A percentile compares a stretch with the other conserved stretches of the same genome.
Evolutionary conservation across 2,329 filamentous ascomycete species (phyloP).

Genomic region (Aspergillus tamarii): DNA sequence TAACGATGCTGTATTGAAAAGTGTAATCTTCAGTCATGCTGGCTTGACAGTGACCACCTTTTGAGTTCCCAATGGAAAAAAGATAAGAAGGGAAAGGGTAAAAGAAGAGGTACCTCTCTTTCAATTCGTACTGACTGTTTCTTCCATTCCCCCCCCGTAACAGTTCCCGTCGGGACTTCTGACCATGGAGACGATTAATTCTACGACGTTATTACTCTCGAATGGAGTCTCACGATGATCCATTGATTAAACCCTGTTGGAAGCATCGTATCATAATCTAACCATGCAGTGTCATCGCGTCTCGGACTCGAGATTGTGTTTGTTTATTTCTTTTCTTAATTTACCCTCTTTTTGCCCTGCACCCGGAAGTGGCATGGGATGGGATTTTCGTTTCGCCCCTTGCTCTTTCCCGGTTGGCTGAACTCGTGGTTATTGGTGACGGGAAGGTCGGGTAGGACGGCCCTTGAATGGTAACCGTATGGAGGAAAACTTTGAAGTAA

Average conservation of each 20-base stretch:
- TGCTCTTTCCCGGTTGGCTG: conserved; percentile 22
- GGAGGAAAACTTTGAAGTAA: conserved; percentile 1
- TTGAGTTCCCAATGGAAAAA: not conserved
- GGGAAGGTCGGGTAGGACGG: conserved; percentile 22
- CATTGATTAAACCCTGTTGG: not conserved
- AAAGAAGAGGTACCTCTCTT: not conserved
- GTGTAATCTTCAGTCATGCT: not conserved
- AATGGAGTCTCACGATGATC: not conserved
- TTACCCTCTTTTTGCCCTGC: conserved; percentile 20
- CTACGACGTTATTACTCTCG: not conserved
- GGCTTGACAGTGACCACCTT: not conserved
- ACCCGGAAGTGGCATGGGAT: conserved; percentile 17
- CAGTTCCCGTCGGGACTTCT: not conserved
- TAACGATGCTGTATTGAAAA: not conserved
- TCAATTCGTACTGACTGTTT: not conserved
- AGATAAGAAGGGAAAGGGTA: not conserved
- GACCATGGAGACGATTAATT: not conserved
- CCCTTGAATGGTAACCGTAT: conserved; percentile 14
- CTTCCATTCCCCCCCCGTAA: too few relatives aligned
- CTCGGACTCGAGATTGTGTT: not conserved
- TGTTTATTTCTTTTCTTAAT: conserved; percentile 6
- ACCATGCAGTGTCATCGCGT: not conserved
- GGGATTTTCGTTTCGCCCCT: conserved; percentile 16
- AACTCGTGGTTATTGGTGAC: conserved; percentile 22
- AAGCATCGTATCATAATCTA: conserved; percentile 4